Conservation (phyloP, 2,329 filamentous ascomycete species). For the Trichophyton rubrum region DNA sequence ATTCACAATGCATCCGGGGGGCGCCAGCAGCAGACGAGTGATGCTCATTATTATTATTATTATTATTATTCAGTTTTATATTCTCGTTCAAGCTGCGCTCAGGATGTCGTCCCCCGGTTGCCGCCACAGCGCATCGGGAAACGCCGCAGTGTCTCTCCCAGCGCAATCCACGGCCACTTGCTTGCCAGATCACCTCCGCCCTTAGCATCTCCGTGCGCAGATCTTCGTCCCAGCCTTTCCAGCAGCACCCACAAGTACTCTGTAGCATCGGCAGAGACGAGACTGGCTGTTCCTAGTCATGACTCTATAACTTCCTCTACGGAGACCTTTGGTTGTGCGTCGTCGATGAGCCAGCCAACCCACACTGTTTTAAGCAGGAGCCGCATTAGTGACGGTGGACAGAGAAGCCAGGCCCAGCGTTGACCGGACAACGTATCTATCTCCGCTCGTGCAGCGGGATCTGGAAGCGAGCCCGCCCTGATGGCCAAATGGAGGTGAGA, state of each 20-base stretch:
- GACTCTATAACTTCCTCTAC: too few relatives aligned
- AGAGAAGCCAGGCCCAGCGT: constrained; percentile 23
- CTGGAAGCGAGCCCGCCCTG: constrained; percentile 28
- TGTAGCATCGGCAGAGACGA: constrained; percentile 25
- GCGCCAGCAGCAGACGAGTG: too few relatives aligned
- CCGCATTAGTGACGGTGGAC: constrained; percentile 27
- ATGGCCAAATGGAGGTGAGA: constrained; percentile 30
- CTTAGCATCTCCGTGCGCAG: constrained; percentile 20
- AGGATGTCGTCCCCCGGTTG: constrained; percentile 18
- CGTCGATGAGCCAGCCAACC: constrained; percentile 22
- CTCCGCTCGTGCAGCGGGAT: constrained; percentile 25
- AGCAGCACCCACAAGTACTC: constrained; percentile 25
- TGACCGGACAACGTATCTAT: constrained; percentile 26
- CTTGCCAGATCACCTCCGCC: constrained; percentile 28
- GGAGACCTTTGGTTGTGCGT: constrained; percentile 17
- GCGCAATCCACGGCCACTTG: constrained; percentile 27
- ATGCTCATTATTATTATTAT: constrained; percentile 8
- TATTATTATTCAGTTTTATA: too few relatives aligned
- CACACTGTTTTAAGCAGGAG: constrained; percentile 26
- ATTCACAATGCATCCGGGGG: too few relatives aligned
- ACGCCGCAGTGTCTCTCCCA: constrained; percentile 29
- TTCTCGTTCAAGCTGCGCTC: constrained; percentile 25
- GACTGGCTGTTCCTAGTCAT: too few relatives aligned
- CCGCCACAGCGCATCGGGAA: constrained; percentile 15
- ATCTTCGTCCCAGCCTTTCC: constrained; percentile 25